Evolutionary conservation across 768 basidiomycete genomes (phyloP).

Genomic region (Kwoniella sp.): DNA sequence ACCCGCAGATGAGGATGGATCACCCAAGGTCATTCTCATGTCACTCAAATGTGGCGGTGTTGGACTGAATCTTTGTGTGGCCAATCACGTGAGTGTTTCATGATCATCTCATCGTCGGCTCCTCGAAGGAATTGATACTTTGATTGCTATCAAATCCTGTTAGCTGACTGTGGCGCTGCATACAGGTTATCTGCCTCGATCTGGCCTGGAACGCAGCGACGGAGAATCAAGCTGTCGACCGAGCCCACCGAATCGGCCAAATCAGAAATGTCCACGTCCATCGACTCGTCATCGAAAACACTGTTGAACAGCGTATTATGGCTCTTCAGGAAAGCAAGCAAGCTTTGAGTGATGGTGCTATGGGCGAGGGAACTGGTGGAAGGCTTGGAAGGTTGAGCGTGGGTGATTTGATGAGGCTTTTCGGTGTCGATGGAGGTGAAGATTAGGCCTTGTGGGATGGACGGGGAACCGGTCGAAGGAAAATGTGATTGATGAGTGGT

Average conservation of each 20-base stretch:
- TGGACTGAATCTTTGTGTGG: slow-evolving; percentile 50
- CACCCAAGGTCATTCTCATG: slow-evolving; percentile 54
- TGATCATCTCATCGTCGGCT: too few relatives aligned
- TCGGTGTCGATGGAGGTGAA: slow-evolving; percentile 29
- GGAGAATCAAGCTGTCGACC: slow-evolving; percentile 54
- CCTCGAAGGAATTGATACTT: too few relatives aligned
- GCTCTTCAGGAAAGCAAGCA: slow-evolving; percentile 57
- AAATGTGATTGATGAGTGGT: too few relatives aligned
- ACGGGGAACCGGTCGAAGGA: too few relatives aligned
- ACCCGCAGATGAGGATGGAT: slow-evolving; percentile 32
- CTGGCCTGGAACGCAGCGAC: slow-evolving; percentile 57
- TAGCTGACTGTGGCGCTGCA: slow-evolving; percentile 12
- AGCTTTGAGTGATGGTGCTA: slow-evolving; percentile 53
- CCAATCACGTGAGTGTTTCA: slow-evolving; percentile 25
- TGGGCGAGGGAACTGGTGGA: slow-evolving; percentile 51
- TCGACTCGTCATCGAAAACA: slow-evolving; percentile 54
- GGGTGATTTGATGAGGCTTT: slow-evolving; percentile 43
- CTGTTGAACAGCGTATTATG: slow-evolving; percentile 68
- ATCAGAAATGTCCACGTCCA: slow-evolving; percentile 51
- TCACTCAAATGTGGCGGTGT: slow-evolving; percentile 56
- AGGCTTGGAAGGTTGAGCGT: slow-evolving; percentile 45
- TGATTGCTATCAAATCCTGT: neutral
- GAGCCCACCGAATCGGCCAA: slow-evolving; percentile 57
- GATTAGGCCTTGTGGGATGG: too few relatives aligned
- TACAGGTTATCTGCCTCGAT: slow-evolving; percentile 54